Base-by-base conservation (phyloP, 2,329 filamentous ascomycete species). In the Cercospora sp. region DNA sequence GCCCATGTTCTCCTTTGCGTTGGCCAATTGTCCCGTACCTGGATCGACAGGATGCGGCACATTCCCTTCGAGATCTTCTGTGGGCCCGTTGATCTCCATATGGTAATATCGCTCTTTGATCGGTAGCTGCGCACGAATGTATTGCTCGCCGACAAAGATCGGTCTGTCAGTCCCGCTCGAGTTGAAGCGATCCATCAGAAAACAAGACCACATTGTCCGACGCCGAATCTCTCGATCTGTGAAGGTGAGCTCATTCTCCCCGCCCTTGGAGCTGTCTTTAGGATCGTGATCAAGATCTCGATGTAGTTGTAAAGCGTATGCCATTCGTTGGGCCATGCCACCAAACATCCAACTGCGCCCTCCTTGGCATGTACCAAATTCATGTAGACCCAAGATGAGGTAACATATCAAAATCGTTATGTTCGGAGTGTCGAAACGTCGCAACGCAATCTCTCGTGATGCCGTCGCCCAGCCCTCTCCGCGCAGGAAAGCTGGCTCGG, bases 171-270 rank as follows among this genome's bases (percentile, higher is more conserved):
- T 96, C 1, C 95, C 94, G 1, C 94, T 97, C 0, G 94, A 97
- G 80, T 96, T 97, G 83, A 97, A 97, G 0, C 94, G 89, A 78
- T 99, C 95, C 94, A 98, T 97, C 66, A 97, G 80, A 76, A 97
- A 97, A 77, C 94, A 98, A 12, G 94, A 92, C 95, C 95, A 99
- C 94, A 99, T 98, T 2, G 93, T 95, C 66, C 95, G 88, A 73
- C 95, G 85, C 68, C 95, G 87, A 64, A 98, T 97, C 78, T 99
- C 95, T 30, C 93, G 90, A 78, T 98, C 95, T 16, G 94, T 93
- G 73, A 95, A 95, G 77, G 93, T 97, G 53, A 78, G 75, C 58
- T 73, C 74, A n/a, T 68, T 71, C 58, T 71, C 72, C 9, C 71
- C 74, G 16, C 68, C 71, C 23, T 71, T 68, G 10, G 69, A 68